Evolutionary conservation across 1,139 yeast genomes (phyloP).

Genomic region (Suhomyces anneliseae): DNA sequence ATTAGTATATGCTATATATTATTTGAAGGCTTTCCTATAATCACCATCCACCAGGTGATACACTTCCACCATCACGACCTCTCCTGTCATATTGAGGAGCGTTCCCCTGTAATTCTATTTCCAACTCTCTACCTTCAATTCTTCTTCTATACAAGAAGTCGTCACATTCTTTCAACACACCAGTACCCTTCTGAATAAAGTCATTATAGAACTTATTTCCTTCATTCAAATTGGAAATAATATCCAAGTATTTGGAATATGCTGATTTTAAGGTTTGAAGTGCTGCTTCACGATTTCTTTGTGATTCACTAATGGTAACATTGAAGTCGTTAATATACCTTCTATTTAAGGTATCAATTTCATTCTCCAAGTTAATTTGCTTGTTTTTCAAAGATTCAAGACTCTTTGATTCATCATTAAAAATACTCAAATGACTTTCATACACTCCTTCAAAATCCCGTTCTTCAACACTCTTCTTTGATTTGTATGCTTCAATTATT

Average conservation of each 20-base stretch:
- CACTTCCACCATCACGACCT: background rate
- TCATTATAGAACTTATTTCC: constrained; percentile 73
- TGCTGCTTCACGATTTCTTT: constrained; percentile 44
- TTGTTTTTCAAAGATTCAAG: constrained; percentile 36
- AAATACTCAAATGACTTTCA: constrained; percentile 40
- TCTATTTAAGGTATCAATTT: constrained; percentile 42
- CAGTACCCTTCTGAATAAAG: constrained; percentile 51
- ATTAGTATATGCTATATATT: no score
- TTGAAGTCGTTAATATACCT: constrained; percentile 30
- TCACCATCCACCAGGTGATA: background rate
- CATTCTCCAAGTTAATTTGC: constrained; percentile 45
- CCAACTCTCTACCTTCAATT: constrained; percentile 54
- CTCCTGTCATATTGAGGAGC: background rate
- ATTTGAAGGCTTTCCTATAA: background rate
- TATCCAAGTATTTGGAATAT: constrained; percentile 53
- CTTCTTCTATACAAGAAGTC: constrained; percentile 55
- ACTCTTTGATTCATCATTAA: constrained; percentile 40
- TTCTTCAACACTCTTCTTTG: constrained; percentile 24
- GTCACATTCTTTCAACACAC: constrained; percentile 52
- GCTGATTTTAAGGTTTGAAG: constrained; percentile 57
- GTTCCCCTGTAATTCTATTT: constrained; percentile 15
- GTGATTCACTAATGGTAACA: constrained; percentile 24
- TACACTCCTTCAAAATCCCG: constrained; percentile 33
- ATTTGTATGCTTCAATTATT: constrained; percentile 39
- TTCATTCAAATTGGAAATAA: constrained; percentile 60